These are phyloP conservation scores for Termitomyces sp. DNA, from an alignment of 768 basidiomycete genomes.

Conservation along the genomic window DNA sequence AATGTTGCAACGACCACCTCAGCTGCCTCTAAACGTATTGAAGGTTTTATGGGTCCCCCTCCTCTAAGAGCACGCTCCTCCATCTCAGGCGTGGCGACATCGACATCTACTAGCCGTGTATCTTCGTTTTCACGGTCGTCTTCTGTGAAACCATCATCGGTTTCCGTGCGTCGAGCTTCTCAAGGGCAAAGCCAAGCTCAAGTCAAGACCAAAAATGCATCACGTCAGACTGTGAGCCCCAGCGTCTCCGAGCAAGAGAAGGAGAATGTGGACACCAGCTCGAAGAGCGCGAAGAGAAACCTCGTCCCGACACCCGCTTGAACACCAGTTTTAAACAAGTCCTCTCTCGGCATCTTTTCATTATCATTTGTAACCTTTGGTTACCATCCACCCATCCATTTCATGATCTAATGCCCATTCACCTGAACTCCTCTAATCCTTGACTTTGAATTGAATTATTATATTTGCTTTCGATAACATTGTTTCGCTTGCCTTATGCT, in stretches of 20 bases:
- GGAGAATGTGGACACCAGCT: slow-evolving; percentile 43
- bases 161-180: slow-evolving; percentile 30
- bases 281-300: slow-evolving; percentile 24
- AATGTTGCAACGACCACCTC: slow-evolving; percentile 26
- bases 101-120: slow-evolving; percentile 30
- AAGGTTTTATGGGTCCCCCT: slow-evolving; percentile 52
- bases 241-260: slow-evolving; percentile 46
- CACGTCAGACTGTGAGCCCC: slow-evolving; percentile 27
- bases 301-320: slow-evolving; percentile 28
- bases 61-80: slow-evolving; percentile 33
- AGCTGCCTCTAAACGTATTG: slow-evolving; percentile 20
- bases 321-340: neutral
- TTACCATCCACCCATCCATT: neutral
- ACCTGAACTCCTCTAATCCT: neutral
- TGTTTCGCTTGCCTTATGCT: slow-evolving; percentile 18
- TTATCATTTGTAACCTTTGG: slow-evolving; percentile 5
- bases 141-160: slow-evolving; percentile 26
- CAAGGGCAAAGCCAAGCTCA: slow-evolving; percentile 24
- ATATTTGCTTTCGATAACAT: slow-evolving; percentile 19
- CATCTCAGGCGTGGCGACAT: slow-evolving; percentile 27
- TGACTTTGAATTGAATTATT: slow-evolving; percentile 16
- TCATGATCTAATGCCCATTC: neutral
- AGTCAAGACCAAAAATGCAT: slow-evolving; percentile 24
- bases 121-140: slow-evolving; percentile 33
- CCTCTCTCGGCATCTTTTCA: neutral